These are phyloP conservation scores for Rhodotorula mucilaginosa DNA, from an alignment of 1,284 basidiomycete genomes.

Conservation along the genomic window DNA sequence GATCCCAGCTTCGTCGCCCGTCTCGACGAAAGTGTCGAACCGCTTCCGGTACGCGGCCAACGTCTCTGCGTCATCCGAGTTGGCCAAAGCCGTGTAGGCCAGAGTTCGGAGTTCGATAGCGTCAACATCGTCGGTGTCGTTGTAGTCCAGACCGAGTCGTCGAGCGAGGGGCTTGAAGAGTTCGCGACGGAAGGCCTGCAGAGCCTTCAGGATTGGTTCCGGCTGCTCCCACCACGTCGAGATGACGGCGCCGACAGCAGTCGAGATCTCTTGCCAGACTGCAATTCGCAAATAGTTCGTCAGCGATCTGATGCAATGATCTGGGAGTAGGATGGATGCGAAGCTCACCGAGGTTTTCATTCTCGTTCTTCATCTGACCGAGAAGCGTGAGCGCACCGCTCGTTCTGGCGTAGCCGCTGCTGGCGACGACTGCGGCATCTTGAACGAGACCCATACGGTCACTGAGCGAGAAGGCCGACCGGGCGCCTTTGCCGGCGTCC, in stretches of 20 bases:
- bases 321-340: background rate
- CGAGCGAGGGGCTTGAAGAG: conserved; percentile 78
- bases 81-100: conserved; percentile 64
- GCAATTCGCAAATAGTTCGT: background rate
- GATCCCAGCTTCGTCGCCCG: conserved; percentile 73
- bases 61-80: conserved; percentile 57
- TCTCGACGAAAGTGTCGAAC: conserved; percentile 70
- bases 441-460: conserved; percentile 50
- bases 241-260: conserved; percentile 60
- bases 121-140: conserved; percentile 67
- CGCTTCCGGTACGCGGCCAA: conserved; percentile 69
- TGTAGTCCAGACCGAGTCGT: conserved; percentile 75
- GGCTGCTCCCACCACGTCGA: conserved; percentile 84
- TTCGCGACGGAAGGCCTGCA: conserved; percentile 51
- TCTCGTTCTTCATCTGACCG: conserved; percentile 41
- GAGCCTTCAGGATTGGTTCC: conserved; percentile 59
- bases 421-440: conserved; percentile 50
- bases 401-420: conserved; percentile 51
- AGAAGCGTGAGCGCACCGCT: conserved; percentile 49
- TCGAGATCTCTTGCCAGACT: conserved; percentile 68
- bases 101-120: conserved; percentile 71
- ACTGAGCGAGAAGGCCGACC: conserved; percentile 65
- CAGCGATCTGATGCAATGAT: background rate
- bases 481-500: conserved; percentile 64
- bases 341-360: conserved; percentile 51